Conservation (phyloP, 805 yeast species). For the Naumovozyma baii region DNA sequence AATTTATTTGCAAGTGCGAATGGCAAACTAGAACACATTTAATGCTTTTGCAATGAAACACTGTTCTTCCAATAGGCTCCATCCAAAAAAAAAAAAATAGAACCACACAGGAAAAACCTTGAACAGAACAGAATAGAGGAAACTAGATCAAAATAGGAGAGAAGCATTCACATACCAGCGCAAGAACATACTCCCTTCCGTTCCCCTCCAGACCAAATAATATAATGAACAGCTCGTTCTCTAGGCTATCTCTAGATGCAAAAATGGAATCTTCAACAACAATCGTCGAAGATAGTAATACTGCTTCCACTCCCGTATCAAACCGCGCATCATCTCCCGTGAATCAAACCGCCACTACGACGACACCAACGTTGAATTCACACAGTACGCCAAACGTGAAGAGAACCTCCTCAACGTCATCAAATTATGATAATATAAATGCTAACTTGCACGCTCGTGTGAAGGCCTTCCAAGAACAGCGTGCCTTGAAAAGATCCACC, state of each 20-base stretch:
- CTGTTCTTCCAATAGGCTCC: too few species aligned
- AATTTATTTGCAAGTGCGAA: too few species aligned
- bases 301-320: neutral
- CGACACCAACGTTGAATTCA: neutral
- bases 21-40: too few species aligned
- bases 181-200: neutral
- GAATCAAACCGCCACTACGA: neutral
- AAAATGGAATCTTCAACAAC: neutral
- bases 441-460: slow-evolving; percentile 82
- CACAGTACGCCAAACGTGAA: slow-evolving; percentile 1
- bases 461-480: slow-evolving; percentile 76
- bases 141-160: too few species aligned
- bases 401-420: slow-evolving; percentile 21
- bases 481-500: slow-evolving; percentile 40
- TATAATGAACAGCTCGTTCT: slow-evolving; percentile 9
- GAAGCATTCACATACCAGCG: too few species aligned
- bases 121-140: too few species aligned
- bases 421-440: slow-evolving; percentile 35
- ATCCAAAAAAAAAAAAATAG: too few species aligned
- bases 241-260: slow-evolving; percentile 9
- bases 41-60: too few species aligned
- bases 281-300: neutral
- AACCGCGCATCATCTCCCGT: neutral
- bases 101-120: too few species aligned
- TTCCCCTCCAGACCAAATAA: neutral